phyloP scores from a whole-genome alignment of 2,329 filamentous ascomycete species.

The Dactylellina haptotyla region DNA sequence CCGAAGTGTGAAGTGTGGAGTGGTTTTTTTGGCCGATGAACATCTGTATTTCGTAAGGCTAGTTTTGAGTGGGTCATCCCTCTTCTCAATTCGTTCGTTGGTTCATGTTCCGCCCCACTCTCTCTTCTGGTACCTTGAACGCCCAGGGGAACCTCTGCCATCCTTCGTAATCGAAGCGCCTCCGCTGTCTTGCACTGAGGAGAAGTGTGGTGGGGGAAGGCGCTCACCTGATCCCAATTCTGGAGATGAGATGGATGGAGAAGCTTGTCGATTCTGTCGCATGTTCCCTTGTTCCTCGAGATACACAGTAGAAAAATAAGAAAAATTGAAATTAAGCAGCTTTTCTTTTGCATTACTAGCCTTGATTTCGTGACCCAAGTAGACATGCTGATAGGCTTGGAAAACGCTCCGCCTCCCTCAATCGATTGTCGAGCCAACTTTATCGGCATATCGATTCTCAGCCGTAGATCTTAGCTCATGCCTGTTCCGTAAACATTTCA shows the following conservation, averaged over 20 bases:
- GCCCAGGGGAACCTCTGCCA: conserved; percentile 16
- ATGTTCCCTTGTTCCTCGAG: no score
- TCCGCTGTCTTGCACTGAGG: conserved; percentile 3
- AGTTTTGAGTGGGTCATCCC: conserved; percentile 12
- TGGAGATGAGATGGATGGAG: neutral
- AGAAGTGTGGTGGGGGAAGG: conserved; percentile 21
- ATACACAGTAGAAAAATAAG: no score
- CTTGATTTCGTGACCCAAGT: no score
- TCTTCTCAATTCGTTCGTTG: conserved; percentile 9
- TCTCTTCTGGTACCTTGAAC: conserved; percentile 12
- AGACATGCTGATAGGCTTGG: no score
- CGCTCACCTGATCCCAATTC: neutral
- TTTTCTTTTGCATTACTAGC: no score
- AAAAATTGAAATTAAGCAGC: no score
- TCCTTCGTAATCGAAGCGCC: conserved; percentile 53
- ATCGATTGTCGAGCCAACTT: no score
- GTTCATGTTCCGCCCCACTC: conserved; percentile 9
- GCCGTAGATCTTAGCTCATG: no score
- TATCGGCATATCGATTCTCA: no score
- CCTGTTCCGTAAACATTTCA: no score
- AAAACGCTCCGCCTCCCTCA: no score
- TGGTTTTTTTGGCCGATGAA: conserved; percentile 14
- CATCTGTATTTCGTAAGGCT: conserved; percentile 32
- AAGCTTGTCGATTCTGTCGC: neutral
- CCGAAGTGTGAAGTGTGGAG: conserved; percentile 14